Evolutionary conservation across 352 stramenopile genomes (phyloP).

Genomic region (Blastocystis sp.): DNA sequence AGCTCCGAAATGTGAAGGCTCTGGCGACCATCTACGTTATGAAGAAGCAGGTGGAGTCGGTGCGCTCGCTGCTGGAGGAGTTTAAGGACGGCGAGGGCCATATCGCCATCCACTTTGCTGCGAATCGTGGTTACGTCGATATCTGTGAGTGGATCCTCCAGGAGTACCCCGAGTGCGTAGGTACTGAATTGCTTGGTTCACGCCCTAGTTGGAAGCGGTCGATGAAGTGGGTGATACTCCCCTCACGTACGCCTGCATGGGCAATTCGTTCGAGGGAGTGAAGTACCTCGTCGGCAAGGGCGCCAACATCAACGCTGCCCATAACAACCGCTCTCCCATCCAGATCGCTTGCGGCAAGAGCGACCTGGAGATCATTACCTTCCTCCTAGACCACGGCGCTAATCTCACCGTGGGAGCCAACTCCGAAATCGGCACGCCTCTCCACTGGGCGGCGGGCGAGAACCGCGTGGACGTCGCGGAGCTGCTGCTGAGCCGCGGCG

Average conservation of each 20-base stretch:
- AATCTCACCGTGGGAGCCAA: not conserved
- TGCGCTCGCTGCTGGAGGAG: conserved; percentile 16
- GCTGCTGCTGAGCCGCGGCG: not conserved
- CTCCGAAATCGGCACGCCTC: conserved; percentile 22
- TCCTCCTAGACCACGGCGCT: conserved; percentile 8
- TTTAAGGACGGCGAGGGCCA: conserved; percentile 53
- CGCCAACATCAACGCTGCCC: conserved; percentile 4
- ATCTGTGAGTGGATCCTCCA: conserved; percentile 42
- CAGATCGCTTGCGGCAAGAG: conserved; percentile 53
- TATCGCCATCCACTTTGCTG: conserved; percentile 42
- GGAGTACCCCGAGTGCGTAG: conserved; percentile 19
- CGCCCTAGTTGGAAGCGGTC: conserved; percentile 12
- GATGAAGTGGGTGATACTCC: conserved; percentile 55
- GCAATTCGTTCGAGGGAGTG: conserved; percentile 11
- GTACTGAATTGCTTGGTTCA: not conserved
- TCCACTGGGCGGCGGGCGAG: conserved; percentile 40
- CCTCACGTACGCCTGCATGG: conserved; percentile 36
- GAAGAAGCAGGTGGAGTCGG: conserved; percentile 18
- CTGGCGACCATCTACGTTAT: conserved; percentile 39
- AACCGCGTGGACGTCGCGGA: conserved; percentile 10
- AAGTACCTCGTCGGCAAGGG: conserved; percentile 47
- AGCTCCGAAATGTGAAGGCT: conserved; percentile 45
- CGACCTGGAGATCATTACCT: conserved; percentile 26
- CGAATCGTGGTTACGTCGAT: conserved; percentile 45
- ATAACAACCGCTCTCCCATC: conserved; percentile 29